Evolutionary conservation across 2,329 filamentous ascomycete genomes (phyloP).

Genomic region (Aspergillus niger): DNA sequence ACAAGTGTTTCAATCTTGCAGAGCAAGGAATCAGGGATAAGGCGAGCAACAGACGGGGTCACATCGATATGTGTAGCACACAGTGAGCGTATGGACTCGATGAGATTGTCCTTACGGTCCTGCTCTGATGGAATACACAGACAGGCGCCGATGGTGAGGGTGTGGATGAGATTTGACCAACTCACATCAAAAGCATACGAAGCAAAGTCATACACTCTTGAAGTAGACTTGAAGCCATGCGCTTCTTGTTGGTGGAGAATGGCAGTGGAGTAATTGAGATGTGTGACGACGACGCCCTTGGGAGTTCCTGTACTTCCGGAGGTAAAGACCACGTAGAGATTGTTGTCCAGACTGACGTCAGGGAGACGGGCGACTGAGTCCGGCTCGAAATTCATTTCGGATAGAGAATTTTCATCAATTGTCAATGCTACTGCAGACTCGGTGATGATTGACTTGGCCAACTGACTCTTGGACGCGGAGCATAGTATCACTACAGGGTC

Average conservation of each 20-base stretch:
- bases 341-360: not conserved
- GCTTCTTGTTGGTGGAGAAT: not conserved
- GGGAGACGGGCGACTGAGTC: not conserved
- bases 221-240: not conserved
- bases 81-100: slow-evolving; percentile 50
- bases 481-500: not conserved
- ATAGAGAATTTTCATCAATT: not conserved
- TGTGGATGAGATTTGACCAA: slow-evolving; percentile 53
- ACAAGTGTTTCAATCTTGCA: slow-evolving; percentile 33
- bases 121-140: slow-evolving; percentile 54
- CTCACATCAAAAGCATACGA: slow-evolving; percentile 54
- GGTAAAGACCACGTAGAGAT: slow-evolving; percentile 40
- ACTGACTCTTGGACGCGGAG: not conserved
- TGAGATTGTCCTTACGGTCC: slow-evolving; percentile 48
- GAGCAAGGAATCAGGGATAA: no score
- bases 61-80: slow-evolving; percentile 55
- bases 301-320: slow-evolving; percentile 54
- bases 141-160: slow-evolving; percentile 55
- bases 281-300: slow-evolving; percentile 62
- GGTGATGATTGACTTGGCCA: not conserved
- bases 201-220: slow-evolving; percentile 40
- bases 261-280: slow-evolving; percentile 35
- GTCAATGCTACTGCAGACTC: not conserved
- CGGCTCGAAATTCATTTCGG: no score
- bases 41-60: slow-evolving; percentile 55